phyloP scores from a whole-genome alignment of 1,284 basidiomycete species.

The Takashimella koratensis region DNA sequence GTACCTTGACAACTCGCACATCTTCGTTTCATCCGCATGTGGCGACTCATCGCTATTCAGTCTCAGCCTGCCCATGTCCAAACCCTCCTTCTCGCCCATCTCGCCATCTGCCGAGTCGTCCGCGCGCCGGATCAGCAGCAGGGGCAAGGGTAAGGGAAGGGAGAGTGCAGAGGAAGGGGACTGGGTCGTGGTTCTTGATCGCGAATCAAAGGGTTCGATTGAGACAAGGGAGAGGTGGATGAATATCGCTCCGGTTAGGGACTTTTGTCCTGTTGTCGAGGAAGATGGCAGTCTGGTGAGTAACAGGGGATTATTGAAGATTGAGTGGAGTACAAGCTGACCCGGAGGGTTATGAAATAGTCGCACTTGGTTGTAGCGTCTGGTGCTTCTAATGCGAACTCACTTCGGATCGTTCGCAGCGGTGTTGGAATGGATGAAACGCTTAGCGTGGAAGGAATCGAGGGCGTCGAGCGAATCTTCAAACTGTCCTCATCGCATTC shows the following conservation, averaged over 20 bases:
- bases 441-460: slow-evolving; percentile 60
- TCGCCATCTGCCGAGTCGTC: background rate
- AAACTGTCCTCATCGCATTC: slow-evolving; percentile 52
- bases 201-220: slow-evolving; percentile 41
- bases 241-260: slow-evolving; percentile 84
- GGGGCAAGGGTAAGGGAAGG: slow-evolving; percentile 34
- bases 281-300: slow-evolving; percentile 71
- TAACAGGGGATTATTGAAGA: slow-evolving; percentile 1
- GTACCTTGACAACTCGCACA: slow-evolving; percentile 66
- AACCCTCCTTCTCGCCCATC: too few relatives aligned
- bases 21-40: slow-evolving; percentile 78
- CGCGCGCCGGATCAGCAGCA: slow-evolving; percentile 2
- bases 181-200: background rate
- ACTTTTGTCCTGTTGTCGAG: slow-evolving; percentile 71
- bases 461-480: slow-evolving; percentile 63
- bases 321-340: slow-evolving; percentile 10
- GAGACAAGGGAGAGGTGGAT: slow-evolving; percentile 63
- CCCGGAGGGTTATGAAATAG: slow-evolving; percentile 49
- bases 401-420: slow-evolving; percentile 74
- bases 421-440: slow-evolving; percentile 77
- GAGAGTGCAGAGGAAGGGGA: slow-evolving; percentile 45
- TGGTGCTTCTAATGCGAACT: slow-evolving; percentile 75
- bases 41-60: slow-evolving; percentile 76
- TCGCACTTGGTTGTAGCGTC: slow-evolving; percentile 84
- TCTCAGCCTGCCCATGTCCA: too few relatives aligned